A percentile compares a stretch with the other conserved stretches of the same genome.
phyloP scores from a whole-genome alignment of 768 basidiomycete species.

The Coprinopsis sp. region DNA sequence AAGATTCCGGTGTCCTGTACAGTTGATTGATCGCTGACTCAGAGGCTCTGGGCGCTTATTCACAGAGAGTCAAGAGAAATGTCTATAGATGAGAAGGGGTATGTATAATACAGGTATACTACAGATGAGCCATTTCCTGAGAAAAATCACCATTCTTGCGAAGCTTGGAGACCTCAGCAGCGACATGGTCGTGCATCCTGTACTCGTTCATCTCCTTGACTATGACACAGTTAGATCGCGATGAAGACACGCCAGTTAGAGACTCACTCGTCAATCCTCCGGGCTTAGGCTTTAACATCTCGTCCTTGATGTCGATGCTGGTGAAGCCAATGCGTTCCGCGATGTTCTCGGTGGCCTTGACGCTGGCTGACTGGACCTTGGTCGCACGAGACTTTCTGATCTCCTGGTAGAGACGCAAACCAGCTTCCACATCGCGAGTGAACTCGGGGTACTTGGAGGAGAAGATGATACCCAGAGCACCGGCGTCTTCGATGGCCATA shows the following conservation, averaged over 20 bases:
- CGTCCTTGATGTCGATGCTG: conserved; percentile 23
- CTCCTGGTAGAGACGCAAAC: conserved; percentile 23
- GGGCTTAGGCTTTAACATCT: conserved; percentile 21
- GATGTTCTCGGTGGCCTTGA: conserved; percentile 26
- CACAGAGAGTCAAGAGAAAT: too few relatives aligned
- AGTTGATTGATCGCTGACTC: too few relatives aligned
- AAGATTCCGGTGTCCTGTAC: too few relatives aligned
- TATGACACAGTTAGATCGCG: conserved; percentile 2
- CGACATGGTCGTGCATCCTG: conserved; percentile 24
- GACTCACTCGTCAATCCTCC: conserved; percentile 24
- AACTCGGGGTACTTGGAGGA: conserved; percentile 22
- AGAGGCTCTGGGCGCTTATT: too few relatives aligned
- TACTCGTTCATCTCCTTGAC: conserved; percentile 31
- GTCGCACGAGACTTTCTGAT: conserved; percentile 28
- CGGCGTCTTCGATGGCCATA: conserved; percentile 30
- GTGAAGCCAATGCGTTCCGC: conserved; percentile 30
- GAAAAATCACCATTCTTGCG: conserved; percentile 4
- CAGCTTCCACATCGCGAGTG: conserved; percentile 19
- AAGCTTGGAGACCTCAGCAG: conserved; percentile 12
- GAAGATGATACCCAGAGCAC: conserved; percentile 27
- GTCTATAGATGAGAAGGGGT: too few relatives aligned
- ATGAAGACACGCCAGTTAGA: not conserved
- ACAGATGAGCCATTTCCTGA: conserved; percentile 11
- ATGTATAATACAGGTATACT: conserved; percentile 2
- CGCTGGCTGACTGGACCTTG: conserved; percentile 24